A percentile compares a stretch with the other conserved stretches of the same genome.
These are phyloP conservation scores for Colletotrichum salicis DNA, from an alignment of 2,329 filamentous ascomycete species.

Conservation along the genomic window DNA sequence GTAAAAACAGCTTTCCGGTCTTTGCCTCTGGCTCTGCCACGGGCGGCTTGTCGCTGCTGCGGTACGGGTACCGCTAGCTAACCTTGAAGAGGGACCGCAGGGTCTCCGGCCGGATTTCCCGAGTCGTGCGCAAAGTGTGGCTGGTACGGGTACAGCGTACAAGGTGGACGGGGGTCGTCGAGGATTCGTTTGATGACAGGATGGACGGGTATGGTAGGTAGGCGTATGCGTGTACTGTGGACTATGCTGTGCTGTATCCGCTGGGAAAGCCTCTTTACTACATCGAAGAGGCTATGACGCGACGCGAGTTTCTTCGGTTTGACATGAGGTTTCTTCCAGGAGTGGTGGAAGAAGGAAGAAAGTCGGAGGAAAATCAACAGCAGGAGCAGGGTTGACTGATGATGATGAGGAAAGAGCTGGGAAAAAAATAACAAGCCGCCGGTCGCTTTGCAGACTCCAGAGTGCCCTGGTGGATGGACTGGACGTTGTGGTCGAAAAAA, in stretches of 20 bases:
- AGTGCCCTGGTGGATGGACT: background rate
- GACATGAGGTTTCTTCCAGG: background rate
- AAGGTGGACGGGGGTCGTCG: constrained; percentile 1
- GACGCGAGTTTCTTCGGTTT: background rate
- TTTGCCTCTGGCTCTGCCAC: constrained; percentile 4
- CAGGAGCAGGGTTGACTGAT: background rate
- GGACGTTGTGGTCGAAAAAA: constrained; percentile 26
- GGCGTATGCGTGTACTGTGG: background rate
- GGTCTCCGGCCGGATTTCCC: constrained; percentile 28
- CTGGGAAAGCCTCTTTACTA: constrained; percentile 8
- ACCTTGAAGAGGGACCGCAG: constrained; percentile 15
- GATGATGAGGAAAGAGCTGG: background rate
- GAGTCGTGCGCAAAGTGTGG: constrained; percentile 32
- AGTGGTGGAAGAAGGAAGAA: background rate
- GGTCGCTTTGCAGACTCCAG: background rate
- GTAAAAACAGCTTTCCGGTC: constrained; percentile 18
- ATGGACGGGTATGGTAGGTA: background rate
- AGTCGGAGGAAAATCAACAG: background rate
- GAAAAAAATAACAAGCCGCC: constrained; percentile 6
- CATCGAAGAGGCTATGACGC: constrained; percentile 8
- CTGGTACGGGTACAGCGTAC: constrained; percentile 11
- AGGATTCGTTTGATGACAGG: constrained; percentile 8
- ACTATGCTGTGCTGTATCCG: background rate
- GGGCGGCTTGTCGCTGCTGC: constrained; percentile 21
- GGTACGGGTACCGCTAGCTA: constrained; percentile 22